Evolutionary conservation across 1,139 yeast genomes (phyloP), one percentile per base, ranked within the genome.

Genomic region (Ogataea hybrid): DNA sequence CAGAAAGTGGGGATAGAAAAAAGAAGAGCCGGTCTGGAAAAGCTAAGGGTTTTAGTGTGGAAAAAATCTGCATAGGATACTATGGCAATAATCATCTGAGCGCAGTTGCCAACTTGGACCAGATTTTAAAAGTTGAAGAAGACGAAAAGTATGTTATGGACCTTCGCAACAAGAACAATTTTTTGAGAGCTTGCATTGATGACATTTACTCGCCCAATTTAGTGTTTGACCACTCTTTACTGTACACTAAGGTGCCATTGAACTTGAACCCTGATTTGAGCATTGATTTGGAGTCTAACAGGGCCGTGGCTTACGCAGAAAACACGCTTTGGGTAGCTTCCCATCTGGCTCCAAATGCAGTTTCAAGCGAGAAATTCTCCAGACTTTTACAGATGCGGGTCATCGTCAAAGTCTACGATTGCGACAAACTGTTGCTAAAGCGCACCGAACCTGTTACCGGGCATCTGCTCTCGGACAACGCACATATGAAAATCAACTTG

Each of bases 361-460:
- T 40, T 1, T 40, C 47, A 3, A 39, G 47, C 25, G 47, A 45
- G 11, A 50, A 50, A 32, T 57, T 51, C 39, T 50, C 61, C 4
- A 44, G 55, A 25, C 47, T 61, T 16, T 39, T 61, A 18, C 62
- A 56, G 32, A 32, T 61, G 12, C 59, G 57, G 37, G 49, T 56
- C 6, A 51, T 54, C n/a, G 51, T 58, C 0, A 48, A 48, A 28
- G 42, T 61, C 7, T 61, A 57, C 39, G 51, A 53, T 30, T 45
- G 44, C 23, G 50, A 53, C 15, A 32, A 30, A 11, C 33, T 60
- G 37, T 37, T 61, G 3, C 41, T 45, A 32, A 50, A 50, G 27
- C 53, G 48, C 31, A 47, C 55, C n/a, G 66, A 62, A 37, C 64
- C 65, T 6, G 47, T 59, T 3, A 54, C 59, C 1, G 66, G 61